Evolutionary conservation across 2,329 filamentous ascomycete genomes (phyloP).

Genomic region (Exophiala mesophila): DNA sequence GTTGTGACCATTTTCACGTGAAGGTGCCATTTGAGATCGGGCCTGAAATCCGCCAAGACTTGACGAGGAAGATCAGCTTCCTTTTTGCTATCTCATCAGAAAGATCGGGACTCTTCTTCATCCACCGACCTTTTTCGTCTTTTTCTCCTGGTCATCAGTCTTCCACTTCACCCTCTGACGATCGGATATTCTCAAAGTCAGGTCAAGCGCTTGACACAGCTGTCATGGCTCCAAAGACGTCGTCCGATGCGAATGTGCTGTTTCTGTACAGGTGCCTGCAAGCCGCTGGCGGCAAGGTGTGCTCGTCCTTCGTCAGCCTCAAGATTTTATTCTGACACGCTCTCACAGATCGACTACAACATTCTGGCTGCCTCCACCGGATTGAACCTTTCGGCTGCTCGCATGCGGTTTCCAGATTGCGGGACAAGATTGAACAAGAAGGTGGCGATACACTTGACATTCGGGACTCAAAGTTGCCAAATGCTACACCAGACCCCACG

Average conservation of each 20-base stretch:
- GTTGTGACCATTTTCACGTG: no score
- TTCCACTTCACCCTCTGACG: no score
- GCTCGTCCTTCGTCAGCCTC: slow-evolving; percentile 17
- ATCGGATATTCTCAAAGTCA: no score
- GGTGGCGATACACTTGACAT: neutral
- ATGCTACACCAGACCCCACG: neutral
- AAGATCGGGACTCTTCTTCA: no score
- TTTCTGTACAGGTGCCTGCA: slow-evolving; percentile 42
- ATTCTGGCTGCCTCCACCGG: slow-evolving; percentile 32
- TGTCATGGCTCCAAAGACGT: slow-evolving; percentile 36
- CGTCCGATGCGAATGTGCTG: slow-evolving; percentile 36
- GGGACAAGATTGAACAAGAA: slow-evolving; percentile 25
- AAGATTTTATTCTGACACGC: neutral
- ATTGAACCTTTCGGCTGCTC: slow-evolving; percentile 36
- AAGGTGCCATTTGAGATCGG: no score
- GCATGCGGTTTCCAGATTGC: slow-evolving; percentile 38
- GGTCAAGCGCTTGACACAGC: no score
- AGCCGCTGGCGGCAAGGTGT: slow-evolving; percentile 37
- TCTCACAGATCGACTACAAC: slow-evolving; percentile 36
- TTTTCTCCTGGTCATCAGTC: no score
- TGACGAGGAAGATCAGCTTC: no score
- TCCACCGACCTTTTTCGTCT: no score
- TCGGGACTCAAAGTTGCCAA: neutral
- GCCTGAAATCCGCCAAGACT: no score
- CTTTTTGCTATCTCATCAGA: no score